These are phyloP conservation scores for Dothidotthia symphoricarpi DNA, from an alignment of 2,329 filamentous ascomycete species.

Conservation along the genomic window DNA sequence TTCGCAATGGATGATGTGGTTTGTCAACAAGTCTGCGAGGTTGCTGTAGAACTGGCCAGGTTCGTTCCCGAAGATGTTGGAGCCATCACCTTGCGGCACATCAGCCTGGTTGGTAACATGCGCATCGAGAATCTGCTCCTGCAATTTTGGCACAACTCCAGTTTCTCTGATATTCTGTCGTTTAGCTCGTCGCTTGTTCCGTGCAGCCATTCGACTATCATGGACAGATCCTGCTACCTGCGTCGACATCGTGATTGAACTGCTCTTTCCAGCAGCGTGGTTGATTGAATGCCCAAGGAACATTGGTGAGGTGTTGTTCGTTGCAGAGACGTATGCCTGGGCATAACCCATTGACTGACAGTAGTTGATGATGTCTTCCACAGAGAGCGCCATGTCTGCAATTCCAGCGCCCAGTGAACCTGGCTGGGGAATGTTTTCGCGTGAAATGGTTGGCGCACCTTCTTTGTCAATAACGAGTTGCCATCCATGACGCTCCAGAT, in stretches of 20 bases:
- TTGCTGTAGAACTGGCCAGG: constrained; percentile 5
- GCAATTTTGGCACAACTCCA: constrained; percentile 4
- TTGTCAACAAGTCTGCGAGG: constrained; percentile 3
- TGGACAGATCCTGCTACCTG: constrained; percentile 1
- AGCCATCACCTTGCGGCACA: neutral
- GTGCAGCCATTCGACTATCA: constrained; percentile 9
- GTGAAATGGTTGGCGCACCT: constrained; percentile 16
- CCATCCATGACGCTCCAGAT: constrained; percentile 52
- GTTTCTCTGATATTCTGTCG: constrained; percentile 9
- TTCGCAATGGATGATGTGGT: neutral
- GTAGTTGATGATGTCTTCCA: constrained; percentile 36
- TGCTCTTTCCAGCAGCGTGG: constrained; percentile 2
- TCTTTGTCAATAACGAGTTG: constrained; percentile 36
- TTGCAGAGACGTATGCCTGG: constrained; percentile 10
- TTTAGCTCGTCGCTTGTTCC: constrained; percentile 15
- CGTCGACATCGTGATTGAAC: neutral
- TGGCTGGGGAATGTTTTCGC: constrained; percentile 12
- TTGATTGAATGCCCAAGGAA: constrained; percentile 15
- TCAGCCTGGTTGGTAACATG: constrained; percentile 1
- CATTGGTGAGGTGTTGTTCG: constrained; percentile 11
- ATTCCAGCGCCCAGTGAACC: constrained; percentile 15
- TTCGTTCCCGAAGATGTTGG: neutral
- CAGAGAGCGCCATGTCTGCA: constrained; percentile 29
- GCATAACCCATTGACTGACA: constrained; percentile 29
- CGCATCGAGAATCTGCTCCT: constrained; percentile 7